phyloP scores from a whole-genome alignment of 83 land plant species.

The Picea abies region DNA sequence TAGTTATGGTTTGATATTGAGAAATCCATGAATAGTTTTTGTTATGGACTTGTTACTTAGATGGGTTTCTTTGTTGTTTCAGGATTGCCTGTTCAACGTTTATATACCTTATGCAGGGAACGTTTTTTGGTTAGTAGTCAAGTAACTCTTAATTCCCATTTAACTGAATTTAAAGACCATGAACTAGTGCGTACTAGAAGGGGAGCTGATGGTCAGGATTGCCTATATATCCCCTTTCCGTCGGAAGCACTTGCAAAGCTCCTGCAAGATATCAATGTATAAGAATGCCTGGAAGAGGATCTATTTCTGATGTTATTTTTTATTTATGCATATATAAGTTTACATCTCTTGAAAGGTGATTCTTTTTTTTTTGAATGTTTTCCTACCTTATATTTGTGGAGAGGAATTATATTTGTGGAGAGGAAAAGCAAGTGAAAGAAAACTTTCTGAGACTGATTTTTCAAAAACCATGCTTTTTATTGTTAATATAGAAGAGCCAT shows the following conservation, averaged over 20 bases:
- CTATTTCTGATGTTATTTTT: too few relatives aligned
- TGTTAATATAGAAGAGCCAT: too few relatives aligned
- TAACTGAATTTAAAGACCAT: conserved; percentile 99
- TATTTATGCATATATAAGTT: too few relatives aligned
- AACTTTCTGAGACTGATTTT: too few relatives aligned
- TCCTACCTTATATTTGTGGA: too few relatives aligned
- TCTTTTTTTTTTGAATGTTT: too few relatives aligned
- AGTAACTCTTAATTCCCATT: conserved; percentile 87
- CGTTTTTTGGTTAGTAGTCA: conserved; percentile 94
- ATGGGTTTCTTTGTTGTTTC: conserved; percentile 12
- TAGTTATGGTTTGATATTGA: not conserved
- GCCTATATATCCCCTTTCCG: conserved; percentile 85
- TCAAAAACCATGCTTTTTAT: too few relatives aligned
- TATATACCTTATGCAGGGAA: conserved; percentile 85
- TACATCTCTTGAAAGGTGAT: too few relatives aligned
- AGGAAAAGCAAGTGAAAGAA: too few relatives aligned
- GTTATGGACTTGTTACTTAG: not conserved
- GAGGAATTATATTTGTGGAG: too few relatives aligned
- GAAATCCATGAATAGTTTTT: not conserved
- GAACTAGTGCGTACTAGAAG: conserved; percentile 84
- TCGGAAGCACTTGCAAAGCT: conserved; percentile 78
- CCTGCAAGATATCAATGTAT: conserved; percentile 53
- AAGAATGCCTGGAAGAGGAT: not conserved
- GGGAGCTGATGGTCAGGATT: conserved; percentile 93
- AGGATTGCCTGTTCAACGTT: conserved; percentile 79